Conservation (phyloP, 2,329 filamentous ascomycete genomes). For the Myotisia sp. region DNA sequence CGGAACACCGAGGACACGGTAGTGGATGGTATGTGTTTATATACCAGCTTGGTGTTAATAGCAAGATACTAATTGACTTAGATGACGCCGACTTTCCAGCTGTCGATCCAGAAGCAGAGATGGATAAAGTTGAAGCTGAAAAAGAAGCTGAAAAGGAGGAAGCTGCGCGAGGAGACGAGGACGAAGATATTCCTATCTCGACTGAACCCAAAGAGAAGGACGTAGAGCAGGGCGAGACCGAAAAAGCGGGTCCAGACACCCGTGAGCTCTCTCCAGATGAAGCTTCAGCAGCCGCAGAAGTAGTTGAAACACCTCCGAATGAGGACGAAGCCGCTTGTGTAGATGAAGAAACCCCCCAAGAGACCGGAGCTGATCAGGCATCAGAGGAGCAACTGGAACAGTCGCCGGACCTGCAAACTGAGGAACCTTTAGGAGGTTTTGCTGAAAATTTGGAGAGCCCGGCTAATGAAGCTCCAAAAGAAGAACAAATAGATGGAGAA, state of each 20-base stretch:
- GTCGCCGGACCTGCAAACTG: too few species aligned
- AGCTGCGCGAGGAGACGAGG: constrained; percentile 2
- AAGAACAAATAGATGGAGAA: background rate
- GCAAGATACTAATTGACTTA: constrained; percentile 3
- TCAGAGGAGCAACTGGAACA: too few species aligned
- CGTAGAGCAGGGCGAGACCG: background rate
- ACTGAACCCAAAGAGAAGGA: background rate
- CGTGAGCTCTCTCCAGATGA: background rate
- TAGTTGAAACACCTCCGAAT: background rate
- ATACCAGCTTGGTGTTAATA: background rate
- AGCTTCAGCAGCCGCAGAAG: background rate
- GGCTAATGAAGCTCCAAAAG: background rate
- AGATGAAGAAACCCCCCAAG: background rate
- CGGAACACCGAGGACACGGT: constrained; percentile 1
- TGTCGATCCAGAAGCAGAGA: constrained; percentile 8
- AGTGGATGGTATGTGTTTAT: constrained; percentile 6
- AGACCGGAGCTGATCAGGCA: constrained; percentile 1
- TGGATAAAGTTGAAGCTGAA: constrained; percentile 11
- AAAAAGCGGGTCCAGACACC: background rate
- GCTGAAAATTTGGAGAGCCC: background rate
- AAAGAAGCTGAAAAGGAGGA: constrained; percentile 10
- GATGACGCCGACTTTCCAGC: constrained; percentile 7
- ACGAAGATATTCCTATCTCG: background rate
- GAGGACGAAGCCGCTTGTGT: background rate
- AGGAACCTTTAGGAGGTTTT: background rate